A percentile compares a stretch with the other conserved stretches of the same genome.
Conservation (phyloP, 1,284 basidiomycete species). For the Coniophora puteana region DNA sequence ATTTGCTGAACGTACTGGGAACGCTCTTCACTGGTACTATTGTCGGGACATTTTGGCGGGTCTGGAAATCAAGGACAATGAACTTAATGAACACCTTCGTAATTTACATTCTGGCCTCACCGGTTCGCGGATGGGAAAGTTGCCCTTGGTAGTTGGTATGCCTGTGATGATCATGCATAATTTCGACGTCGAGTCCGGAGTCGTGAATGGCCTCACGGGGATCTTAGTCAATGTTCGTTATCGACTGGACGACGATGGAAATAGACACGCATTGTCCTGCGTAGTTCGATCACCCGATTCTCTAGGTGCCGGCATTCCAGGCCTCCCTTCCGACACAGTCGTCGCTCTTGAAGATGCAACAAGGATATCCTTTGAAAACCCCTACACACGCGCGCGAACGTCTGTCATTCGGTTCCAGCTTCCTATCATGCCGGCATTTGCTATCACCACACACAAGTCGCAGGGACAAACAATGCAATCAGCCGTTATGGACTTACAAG, state of each 20-base stretch:
- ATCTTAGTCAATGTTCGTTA: conserved; percentile 7
- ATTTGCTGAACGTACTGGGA: conserved; percentile 1
- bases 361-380: not conserved
- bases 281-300: not conserved
- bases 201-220: conserved; percentile 11
- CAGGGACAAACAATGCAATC: conserved; percentile 1
- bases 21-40: conserved; percentile 10
- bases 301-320: not conserved
- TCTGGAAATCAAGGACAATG: not conserved
- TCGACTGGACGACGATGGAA: not conserved
- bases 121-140: conserved; percentile 4
- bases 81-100: not conserved
- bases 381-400: not conserved
- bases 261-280: conserved; percentile 6
- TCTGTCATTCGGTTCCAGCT: not conserved
- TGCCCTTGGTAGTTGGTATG: conserved; percentile 13
- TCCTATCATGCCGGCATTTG: not conserved
- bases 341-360: not conserved
- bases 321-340: not conserved
- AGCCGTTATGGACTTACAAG: not conserved
- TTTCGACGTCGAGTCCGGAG: conserved; percentile 11
- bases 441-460: conserved; percentile 1
- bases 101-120: conserved; percentile 5
- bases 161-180: conserved; percentile 10
- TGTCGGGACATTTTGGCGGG: conserved; percentile 2